A percentile compares a stretch with the other conserved stretches of the same genome.
These are phyloP conservation scores for Boeremia lycopersici DNA, from an alignment of 2,329 filamentous ascomycete species.

Conservation along the genomic window DNA sequence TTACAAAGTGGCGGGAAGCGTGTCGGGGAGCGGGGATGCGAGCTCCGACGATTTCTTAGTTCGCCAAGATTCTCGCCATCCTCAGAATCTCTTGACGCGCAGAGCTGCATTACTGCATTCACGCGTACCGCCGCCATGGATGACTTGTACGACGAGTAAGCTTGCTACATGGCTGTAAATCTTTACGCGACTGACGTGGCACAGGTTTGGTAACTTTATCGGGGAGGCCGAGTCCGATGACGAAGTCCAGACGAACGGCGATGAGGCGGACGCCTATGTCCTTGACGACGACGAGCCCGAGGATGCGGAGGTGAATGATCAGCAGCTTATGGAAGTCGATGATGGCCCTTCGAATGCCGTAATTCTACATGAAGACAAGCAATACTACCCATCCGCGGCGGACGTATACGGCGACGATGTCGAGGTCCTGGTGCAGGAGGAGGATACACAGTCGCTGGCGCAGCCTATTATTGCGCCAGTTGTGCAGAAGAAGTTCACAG, in stretches of 20 bases:
- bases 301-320: slow-evolving; percentile 60
- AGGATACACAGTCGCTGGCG: slow-evolving; percentile 90
- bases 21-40: too few relatives aligned
- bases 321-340: slow-evolving; percentile 94
- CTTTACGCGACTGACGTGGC: slow-evolving; percentile 23
- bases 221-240: slow-evolving; percentile 91
- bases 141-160: slow-evolving; percentile 94
- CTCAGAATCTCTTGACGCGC: slow-evolving; percentile 35
- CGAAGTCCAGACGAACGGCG: slow-evolving; percentile 78
- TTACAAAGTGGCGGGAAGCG: too few relatives aligned
- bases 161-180: not conserved
- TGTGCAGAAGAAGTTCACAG: slow-evolving; percentile 92
- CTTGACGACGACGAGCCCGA: slow-evolving; percentile 69
- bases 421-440: slow-evolving; percentile 94
- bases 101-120: slow-evolving; percentile 18
- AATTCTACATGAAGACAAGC: slow-evolving; percentile 98
- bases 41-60: not conserved
- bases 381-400: slow-evolving; percentile 97
- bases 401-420: slow-evolving; percentile 95
- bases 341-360: slow-evolving; percentile 94
- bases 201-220: slow-evolving; percentile 96
- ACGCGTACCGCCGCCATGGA: slow-evolving; percentile 67
- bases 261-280: slow-evolving; percentile 79
- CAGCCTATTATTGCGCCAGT: slow-evolving; percentile 94
- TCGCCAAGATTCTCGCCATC: slow-evolving; percentile 23